Base-by-base conservation (phyloP, 2,329 filamentous ascomycete genomes). In the Colletotrichum cereale region DNA sequence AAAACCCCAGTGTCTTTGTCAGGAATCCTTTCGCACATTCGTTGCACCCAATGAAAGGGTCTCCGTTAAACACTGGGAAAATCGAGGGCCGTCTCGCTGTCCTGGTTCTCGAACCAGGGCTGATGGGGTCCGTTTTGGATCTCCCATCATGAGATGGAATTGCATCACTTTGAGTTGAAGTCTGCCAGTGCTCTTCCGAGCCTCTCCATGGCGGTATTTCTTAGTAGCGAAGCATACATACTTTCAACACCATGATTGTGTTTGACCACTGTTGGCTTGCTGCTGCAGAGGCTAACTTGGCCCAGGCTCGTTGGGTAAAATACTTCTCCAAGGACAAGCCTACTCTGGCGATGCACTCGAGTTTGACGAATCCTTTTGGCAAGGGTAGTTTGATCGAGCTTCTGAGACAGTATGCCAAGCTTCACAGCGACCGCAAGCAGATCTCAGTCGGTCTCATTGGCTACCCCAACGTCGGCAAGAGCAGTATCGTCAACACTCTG, bases 41-140 rank as follows among this genome's bases (percentile, higher is more conserved):
- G 80, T 82, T 70, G 84, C 80, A 82, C 63, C 29, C 87, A 82
- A 91, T 96, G 93, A 92, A 91, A 91, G 90, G 86, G 84, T 84
- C 89, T 94, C 95, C 97, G 96, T 99, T 99, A 99, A 93, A 94
- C 92, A 92, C 90, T 94, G 98, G 96, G 96, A 92, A 98, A 90
- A 99, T 91, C 82, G 86, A 98, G 80, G 79, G 81, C 87, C 87
- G 85, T 87, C 91, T 92, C 92, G 90, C 87, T 86, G 85, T 86
- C 82, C 85, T 84, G 85, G 87, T 87, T 84, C 89, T 89, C 85
- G 89, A 89, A 87, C 84, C 82, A 83, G 87, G 89, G 87, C 89
- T 91, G 93, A 92, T 86, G 86, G 87, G 86, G 88, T 87, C 93
- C 95, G 95, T 98, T 91, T 94, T 98, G 96, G 93, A 87, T 78